Evolutionary conservation across 2,329 filamentous ascomycete species (phyloP), one percentile per base, ranked within the genome.

Genomic region (Arthrobotrys iridis): DNA sequence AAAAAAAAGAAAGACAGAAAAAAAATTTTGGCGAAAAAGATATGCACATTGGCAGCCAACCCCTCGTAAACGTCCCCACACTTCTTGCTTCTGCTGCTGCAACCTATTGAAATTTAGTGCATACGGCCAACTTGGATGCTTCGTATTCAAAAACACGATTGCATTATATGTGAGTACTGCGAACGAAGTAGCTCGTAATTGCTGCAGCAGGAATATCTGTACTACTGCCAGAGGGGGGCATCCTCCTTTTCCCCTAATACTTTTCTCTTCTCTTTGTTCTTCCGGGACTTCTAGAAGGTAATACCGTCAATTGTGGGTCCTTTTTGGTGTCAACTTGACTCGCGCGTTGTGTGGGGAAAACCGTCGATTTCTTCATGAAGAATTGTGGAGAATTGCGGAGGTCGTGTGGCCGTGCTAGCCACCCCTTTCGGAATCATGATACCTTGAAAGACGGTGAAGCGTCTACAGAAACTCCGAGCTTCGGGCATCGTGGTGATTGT

Each of bases 221-320:
- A 40, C 41, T 22, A 48, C 57, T 22, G 40, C 57, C 41, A 18
- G 40, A 24, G n/a, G 15, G 52, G 52, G 50, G 40, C 55, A 67
- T 15, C 33, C 24, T 8, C 20, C 22, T 45, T 40, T 55, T 55
- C 6, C n/a, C 55, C 41, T 70, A 33, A 55, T 62, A 60, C 55
- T 70, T 35, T 60, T 37, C 57, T 43, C 40, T 6, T 6, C 57
- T 63, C 30, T 4, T 40, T 55, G 50, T 55, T 63, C 66, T 30
- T 3, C 40, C 58, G 66, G 66, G 30, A 22, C 66, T 71, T 71
- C 66, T 71, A 71, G 66, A 71, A 71, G 58, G 35, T 18, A 37
- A 30, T 37, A 55, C 50, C 50, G 50, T 55, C 45, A 28, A 10
- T 15, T 22, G 66, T 71, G 65, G 66, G 66, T 37, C 57, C 33